Evolutionary conservation across 768 basidiomycete genomes (phyloP).

Genomic region (Trametes cinnabarina): DNA sequence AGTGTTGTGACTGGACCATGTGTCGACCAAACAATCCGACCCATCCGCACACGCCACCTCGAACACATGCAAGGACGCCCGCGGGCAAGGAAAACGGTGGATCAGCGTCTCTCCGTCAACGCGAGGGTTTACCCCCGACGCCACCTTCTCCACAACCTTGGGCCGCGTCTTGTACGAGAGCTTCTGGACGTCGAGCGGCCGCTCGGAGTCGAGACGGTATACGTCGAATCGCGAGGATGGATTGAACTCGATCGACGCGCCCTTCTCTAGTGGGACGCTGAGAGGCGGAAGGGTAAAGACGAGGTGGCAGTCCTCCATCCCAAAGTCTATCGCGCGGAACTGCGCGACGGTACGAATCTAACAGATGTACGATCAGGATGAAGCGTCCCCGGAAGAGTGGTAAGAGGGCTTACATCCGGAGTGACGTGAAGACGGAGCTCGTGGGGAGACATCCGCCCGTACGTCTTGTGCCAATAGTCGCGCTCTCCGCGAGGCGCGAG

Average conservation of each 20-base stretch:
- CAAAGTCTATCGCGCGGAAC: conserved; percentile 19
- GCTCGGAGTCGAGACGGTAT: conserved; percentile 1
- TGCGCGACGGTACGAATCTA: conserved; percentile 14
- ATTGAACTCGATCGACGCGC: not conserved
- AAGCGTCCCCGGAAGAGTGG: no score
- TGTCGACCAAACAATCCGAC: conserved; percentile 5
- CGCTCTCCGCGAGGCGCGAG: conserved; percentile 7
- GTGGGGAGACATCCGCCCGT: conserved; percentile 2
- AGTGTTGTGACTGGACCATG: conserved; percentile 15
- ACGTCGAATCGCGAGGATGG: conserved; percentile 4
- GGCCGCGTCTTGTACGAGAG: conserved; percentile 9
- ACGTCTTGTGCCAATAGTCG: conserved; percentile 3
- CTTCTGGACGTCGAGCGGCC: conserved; percentile 9
- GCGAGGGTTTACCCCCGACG: not conserved
- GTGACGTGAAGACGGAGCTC: conserved; percentile 4
- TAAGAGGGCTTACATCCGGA: not conserved
- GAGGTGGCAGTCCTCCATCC: conserved; percentile 17
- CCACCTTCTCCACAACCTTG: not conserved
- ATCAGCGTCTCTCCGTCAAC: conserved; percentile 4
- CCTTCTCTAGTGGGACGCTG: not conserved
- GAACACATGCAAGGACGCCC: conserved; percentile 14
- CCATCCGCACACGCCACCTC: conserved; percentile 11
- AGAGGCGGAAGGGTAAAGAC: conserved; percentile 12
- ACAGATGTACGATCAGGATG: no score
- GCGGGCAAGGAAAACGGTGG: conserved; percentile 5